phyloP scores from a whole-genome alignment of 2,329 filamentous ascomycete species.

The Penicillium sp. region DNA sequence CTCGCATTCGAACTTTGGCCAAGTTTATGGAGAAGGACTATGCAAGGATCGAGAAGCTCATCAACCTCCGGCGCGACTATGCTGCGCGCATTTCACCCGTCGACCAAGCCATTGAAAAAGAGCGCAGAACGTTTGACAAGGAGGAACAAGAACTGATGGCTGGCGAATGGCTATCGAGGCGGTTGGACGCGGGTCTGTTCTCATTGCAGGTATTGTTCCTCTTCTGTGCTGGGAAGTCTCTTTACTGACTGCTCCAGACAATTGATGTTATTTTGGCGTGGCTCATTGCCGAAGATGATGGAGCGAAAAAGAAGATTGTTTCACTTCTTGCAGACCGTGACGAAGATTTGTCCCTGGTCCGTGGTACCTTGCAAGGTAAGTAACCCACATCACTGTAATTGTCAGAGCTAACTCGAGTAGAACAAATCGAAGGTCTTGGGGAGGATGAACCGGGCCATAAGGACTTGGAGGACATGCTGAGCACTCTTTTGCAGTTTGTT shows the following conservation, averaged over 20 bases:
- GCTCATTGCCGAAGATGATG: constrained; percentile 84
- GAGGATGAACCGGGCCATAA: constrained; percentile 54
- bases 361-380: constrained; percentile 63
- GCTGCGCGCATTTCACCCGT: constrained; percentile 60
- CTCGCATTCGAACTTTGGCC: constrained; percentile 78
- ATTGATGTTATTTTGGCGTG: constrained; percentile 85
- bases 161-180: constrained; percentile 69
- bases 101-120: constrained; percentile 60
- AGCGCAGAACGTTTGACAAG: constrained; percentile 54
- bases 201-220: constrained; percentile 59
- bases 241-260: constrained; percentile 43
- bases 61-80: constrained; percentile 71
- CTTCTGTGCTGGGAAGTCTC: neutral
- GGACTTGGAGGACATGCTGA: constrained; percentile 63
- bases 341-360: constrained; percentile 63
- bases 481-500: constrained; percentile 52
- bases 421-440: constrained; percentile 61
- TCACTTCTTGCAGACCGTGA: constrained; percentile 65
- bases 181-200: constrained; percentile 82
- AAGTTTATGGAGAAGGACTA: constrained; percentile 97
- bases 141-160: constrained; percentile 62
- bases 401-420: constrained; percentile 33
- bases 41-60: constrained; percentile 72
- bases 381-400: neutral
- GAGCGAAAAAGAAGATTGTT: constrained; percentile 64